These are phyloP conservation scores for Coemansia sp. DNA, from an alignment of 192 early-diverging fungal genomes.

Conservation along the genomic window DNA sequence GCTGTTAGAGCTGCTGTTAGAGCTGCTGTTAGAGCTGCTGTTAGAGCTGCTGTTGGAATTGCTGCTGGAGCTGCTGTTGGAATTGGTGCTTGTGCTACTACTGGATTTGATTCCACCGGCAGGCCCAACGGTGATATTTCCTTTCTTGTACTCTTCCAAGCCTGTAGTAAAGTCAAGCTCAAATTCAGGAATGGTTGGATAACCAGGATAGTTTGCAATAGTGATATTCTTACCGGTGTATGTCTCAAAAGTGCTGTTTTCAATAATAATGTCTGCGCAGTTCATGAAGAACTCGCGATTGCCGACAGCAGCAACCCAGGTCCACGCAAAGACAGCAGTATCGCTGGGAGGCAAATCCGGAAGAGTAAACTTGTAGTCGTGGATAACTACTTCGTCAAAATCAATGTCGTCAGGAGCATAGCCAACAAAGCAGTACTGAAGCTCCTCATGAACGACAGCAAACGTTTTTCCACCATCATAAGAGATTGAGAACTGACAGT, in stretches of 20 bases:
- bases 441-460: conserved; percentile 52
- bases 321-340: conserved; percentile 57
- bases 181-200: conserved; percentile 32
- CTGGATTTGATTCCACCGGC: too few species aligned
- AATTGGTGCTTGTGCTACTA: too few species aligned
- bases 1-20: too few species aligned
- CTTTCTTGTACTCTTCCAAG: conserved; percentile 5
- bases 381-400: conserved; percentile 5
- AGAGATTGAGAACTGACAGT: conserved; percentile 64
- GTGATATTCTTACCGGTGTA: conserved; percentile 32
- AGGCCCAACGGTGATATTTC: too few species aligned
- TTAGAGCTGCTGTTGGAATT: too few species aligned
- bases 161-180: conserved; percentile 8
- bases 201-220: conserved; percentile 38
- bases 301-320: conserved; percentile 58
- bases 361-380: conserved; percentile 49
- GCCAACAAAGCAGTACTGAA: conserved; percentile 42
- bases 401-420: conserved; percentile 3
- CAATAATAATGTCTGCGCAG: conserved; percentile 53
- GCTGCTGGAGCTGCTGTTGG: too few species aligned
- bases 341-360: conserved; percentile 54
- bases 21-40: too few species aligned
- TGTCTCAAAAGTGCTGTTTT: conserved; percentile 21
- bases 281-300: conserved; percentile 63
- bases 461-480: conserved; percentile 59